Evolutionary conservation across 345 rosid species (phyloP).

Genomic region (Camelina laxa): DNA sequence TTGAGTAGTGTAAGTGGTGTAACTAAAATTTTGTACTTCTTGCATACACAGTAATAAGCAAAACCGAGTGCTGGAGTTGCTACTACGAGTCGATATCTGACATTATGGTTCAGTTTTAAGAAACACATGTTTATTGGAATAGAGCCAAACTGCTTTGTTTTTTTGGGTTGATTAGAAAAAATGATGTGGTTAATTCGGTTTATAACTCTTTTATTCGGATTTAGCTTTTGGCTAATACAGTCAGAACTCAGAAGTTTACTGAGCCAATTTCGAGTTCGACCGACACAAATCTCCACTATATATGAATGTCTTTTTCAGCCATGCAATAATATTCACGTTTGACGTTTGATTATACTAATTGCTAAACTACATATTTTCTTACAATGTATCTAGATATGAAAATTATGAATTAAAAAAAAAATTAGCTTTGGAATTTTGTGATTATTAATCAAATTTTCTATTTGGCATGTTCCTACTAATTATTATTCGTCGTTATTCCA

Average conservation of each 20-base stretch:
- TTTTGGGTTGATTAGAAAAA: background rate
- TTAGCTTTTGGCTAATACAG: background rate
- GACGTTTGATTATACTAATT: no score
- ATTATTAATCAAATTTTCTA: background rate
- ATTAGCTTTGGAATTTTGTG: background rate
- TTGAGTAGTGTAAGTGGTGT: no score
- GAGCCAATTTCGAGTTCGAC: background rate
- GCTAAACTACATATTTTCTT: no score
- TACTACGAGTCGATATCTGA: no score
- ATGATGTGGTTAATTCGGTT: background rate
- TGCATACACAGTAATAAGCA: no score
- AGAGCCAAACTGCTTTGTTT: background rate
- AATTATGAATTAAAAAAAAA: background rate
- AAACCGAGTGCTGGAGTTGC: no score
- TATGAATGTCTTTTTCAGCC: no score
- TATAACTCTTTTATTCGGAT: background rate
- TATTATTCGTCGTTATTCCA: background rate
- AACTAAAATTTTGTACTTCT: no score
- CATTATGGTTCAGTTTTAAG: no score
- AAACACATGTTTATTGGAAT: background rate
- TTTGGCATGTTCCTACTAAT: background rate
- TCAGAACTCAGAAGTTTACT: background rate
- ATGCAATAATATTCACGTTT: no score
- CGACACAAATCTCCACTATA: background rate
- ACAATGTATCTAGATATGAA: no score